Conservation (phyloP, 495 filamentous ascomycete species). For the Hypoxylon cercidicola region DNA sequence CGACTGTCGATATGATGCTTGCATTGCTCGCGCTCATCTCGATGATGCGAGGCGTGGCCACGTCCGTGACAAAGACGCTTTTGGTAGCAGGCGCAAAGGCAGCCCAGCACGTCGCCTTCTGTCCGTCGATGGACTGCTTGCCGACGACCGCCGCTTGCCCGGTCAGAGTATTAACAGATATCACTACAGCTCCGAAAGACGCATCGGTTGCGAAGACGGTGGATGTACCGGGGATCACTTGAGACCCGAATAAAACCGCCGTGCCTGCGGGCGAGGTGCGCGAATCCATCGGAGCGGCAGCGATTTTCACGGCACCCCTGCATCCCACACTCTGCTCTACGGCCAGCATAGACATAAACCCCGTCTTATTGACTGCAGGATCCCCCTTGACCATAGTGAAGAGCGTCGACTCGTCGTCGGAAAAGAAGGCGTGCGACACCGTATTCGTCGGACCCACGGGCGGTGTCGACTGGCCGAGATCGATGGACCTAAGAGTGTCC, state of each 20-base stretch:
- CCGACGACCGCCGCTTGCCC: conserved; percentile 39
- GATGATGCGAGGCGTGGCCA: conserved; percentile 58
- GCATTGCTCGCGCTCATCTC: conserved; percentile 61
- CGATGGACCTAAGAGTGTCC: conserved; percentile 56
- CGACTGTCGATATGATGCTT: conserved; percentile 51
- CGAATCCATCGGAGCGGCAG: conserved; percentile 34
- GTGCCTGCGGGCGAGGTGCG: conserved; percentile 60
- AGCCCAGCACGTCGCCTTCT: conserved; percentile 68
- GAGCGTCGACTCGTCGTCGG: conserved; percentile 59
- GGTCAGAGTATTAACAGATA: conserved; percentile 47
- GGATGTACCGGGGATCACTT: conserved; percentile 51
- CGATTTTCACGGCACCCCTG: neutral
- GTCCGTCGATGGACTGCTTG: conserved; percentile 51
- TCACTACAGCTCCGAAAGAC: conserved; percentile 61
- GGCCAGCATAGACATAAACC: conserved; percentile 62
- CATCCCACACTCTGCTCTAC: conserved; percentile 41
- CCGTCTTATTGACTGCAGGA: conserved; percentile 60
- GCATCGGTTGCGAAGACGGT: conserved; percentile 65
- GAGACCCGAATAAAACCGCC: conserved; percentile 64
- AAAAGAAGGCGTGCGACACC: conserved; percentile 66
- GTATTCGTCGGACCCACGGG: conserved; percentile 65
- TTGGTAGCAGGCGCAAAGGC: conserved; percentile 52
- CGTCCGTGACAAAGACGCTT: conserved; percentile 67
- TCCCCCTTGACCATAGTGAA: conserved; percentile 68
- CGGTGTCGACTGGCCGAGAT: conserved; percentile 62